phyloP scores from a whole-genome alignment of 2,329 filamentous ascomycete species.

The Fusarium scirpi region DNA sequence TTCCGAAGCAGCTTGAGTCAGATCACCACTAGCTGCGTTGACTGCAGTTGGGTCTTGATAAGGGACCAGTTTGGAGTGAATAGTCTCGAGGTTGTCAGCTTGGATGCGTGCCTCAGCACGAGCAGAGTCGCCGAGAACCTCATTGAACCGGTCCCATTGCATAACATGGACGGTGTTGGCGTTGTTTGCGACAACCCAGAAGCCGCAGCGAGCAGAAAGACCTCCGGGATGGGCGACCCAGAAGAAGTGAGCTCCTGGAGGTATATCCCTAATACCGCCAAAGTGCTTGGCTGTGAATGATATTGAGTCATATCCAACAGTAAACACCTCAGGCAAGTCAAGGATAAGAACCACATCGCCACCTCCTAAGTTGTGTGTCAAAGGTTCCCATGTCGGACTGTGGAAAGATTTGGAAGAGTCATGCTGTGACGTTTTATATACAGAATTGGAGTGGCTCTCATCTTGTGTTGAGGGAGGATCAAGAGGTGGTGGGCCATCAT shows the following conservation, averaged over 20 bases:
- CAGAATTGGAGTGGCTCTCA: not conserved
- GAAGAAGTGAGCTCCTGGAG: slow-evolving; percentile 68
- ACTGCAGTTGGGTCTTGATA: slow-evolving; percentile 56
- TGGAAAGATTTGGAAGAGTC: slow-evolving; percentile 9
- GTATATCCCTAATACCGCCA: slow-evolving; percentile 66
- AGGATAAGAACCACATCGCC: slow-evolving; percentile 67
- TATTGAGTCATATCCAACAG: slow-evolving; percentile 65
- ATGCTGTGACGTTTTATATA: slow-evolving; percentile 1
- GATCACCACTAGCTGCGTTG: slow-evolving; percentile 26
- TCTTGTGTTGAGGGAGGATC: slow-evolving; percentile 39
- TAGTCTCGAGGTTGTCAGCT: slow-evolving; percentile 54
- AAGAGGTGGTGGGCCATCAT: slow-evolving; percentile 49
- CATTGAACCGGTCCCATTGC: slow-evolving; percentile 68
- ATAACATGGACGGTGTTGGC: slow-evolving; percentile 58
- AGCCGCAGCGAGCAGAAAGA: slow-evolving; percentile 65
- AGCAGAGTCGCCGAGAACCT: slow-evolving; percentile 64
- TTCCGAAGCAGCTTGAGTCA: slow-evolving; percentile 36
- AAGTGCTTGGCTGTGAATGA: slow-evolving; percentile 63
- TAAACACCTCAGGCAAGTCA: slow-evolving; percentile 63
- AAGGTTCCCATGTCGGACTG: slow-evolving; percentile 18
- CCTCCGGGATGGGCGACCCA: slow-evolving; percentile 66
- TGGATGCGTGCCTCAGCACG: slow-evolving; percentile 60
- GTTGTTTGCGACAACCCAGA: slow-evolving; percentile 64
- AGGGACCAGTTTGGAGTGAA: slow-evolving; percentile 58
- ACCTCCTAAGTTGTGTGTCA: slow-evolving; percentile 50